phyloP scores from a whole-genome alignment of 805 yeast genomes.

The Wickerhamomyces hampshirensis region DNA sequence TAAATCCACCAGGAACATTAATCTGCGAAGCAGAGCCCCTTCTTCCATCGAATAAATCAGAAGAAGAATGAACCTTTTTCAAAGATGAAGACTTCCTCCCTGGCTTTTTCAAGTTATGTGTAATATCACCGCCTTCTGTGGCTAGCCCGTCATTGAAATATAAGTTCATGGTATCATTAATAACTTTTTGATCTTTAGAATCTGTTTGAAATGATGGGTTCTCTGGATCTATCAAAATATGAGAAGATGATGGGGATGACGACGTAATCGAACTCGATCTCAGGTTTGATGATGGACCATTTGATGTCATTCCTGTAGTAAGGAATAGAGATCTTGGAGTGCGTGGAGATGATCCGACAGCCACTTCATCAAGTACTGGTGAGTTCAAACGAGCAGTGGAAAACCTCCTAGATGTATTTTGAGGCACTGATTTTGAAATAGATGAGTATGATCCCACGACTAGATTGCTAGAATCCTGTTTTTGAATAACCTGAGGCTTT shows the following conservation, averaged over 20 bases:
- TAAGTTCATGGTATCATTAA: conserved; percentile 10
- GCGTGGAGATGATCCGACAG: conserved; percentile 3
- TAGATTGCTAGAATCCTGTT: background rate
- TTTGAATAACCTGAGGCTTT: conserved; percentile 1
- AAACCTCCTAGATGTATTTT: conserved; percentile 14
- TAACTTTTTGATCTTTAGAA: conserved; percentile 8
- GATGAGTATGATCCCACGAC: background rate
- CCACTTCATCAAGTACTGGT: conserved; percentile 7
- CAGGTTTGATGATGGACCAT: background rate
- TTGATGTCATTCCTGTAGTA: background rate
- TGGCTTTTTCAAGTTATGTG: conserved; percentile 17
- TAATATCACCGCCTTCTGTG: conserved; percentile 25
- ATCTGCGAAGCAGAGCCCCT: conserved; percentile 66
- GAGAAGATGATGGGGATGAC: conserved; percentile 7
- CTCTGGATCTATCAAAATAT: conserved; percentile 14
- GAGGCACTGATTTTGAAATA: conserved; percentile 2
- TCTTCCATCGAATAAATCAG: conserved; percentile 30
- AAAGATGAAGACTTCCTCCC: conserved; percentile 6
- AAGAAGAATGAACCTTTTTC: conserved; percentile 17
- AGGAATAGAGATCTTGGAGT: conserved; percentile 5
- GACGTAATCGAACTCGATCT: conserved; percentile 10
- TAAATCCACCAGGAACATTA: conserved; percentile 79
- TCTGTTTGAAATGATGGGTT: conserved; percentile 16
- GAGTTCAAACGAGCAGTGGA: conserved; percentile 18
- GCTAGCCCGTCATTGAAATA: conserved; percentile 16